phyloP scores from a whole-genome alignment of 441 rosid species.

The Dalechampia spathulata region DNA sequence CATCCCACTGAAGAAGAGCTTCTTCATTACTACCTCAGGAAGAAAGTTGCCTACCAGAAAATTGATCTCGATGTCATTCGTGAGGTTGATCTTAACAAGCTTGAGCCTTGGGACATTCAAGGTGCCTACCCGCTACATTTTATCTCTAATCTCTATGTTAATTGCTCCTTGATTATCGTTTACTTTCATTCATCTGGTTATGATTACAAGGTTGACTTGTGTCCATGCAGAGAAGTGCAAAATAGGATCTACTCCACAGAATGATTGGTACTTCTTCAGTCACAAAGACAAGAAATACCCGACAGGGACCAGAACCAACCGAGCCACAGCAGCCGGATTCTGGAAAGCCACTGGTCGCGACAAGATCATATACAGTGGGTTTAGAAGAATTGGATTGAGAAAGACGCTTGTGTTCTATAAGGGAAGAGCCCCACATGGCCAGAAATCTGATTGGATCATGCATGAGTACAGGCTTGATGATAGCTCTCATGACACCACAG shows the following conservation, averaged over 20 bases:
- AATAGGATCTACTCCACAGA: conserved; percentile 90
- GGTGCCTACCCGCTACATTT: too few relatives aligned
- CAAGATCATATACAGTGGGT: conserved; percentile 78
- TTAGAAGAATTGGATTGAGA: conserved; percentile 72
- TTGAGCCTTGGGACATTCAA: conserved; percentile 99
- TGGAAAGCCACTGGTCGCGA: conserved; percentile 99
- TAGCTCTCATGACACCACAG: conserved; percentile 22
- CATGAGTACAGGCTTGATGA: conserved; percentile 91
- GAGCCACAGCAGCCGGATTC: conserved; percentile 88
- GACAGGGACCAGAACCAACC: conserved; percentile 85
- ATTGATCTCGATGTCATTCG: conserved; percentile 91
- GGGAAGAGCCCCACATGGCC: conserved; percentile 95
- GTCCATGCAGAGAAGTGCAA: conserved; percentile 62
- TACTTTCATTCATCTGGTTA: too few relatives aligned
- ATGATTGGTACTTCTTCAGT: conserved; percentile 96
- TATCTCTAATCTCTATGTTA: too few relatives aligned
- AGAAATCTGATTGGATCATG: conserved; percentile 98
- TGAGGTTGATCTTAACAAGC: conserved; percentile 98
- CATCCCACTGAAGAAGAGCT: conserved; percentile 85
- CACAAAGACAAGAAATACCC: conserved; percentile 97
- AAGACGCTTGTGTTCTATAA: conserved; percentile 89
- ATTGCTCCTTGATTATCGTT: too few relatives aligned
- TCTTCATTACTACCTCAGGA: conserved; percentile 83
- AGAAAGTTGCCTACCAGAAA: conserved; percentile 73
- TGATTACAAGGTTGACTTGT: too few relatives aligned